A percentile compares a stretch with the other conserved stretches of the same genome.
phyloP scores from a whole-genome alignment of 768 basidiomycete genomes.

The Rhodotorula kratochvilovae region DNA sequence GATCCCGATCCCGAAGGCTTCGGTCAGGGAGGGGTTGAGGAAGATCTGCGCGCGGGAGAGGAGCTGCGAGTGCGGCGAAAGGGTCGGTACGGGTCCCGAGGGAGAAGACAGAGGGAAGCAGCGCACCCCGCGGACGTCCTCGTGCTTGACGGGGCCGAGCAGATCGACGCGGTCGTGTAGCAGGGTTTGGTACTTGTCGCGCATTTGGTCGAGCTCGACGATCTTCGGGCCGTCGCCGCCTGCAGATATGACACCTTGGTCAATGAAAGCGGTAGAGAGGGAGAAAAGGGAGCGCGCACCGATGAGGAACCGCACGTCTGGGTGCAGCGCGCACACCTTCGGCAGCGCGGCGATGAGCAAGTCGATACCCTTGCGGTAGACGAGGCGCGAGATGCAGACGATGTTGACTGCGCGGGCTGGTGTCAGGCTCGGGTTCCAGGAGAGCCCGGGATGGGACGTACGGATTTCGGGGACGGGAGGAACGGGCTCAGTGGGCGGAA shows the following conservation, averaged over 20 bases:
- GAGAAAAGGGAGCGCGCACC: conserved; percentile 52
- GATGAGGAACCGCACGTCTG: conserved; percentile 80
- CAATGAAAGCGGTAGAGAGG: too few relatives aligned
- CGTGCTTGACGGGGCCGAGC: conserved; percentile 71
- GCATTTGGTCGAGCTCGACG: conserved; percentile 89
- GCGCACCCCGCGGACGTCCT: conserved; percentile 74
- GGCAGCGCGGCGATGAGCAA: conserved; percentile 88
- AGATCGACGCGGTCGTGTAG: conserved; percentile 89
- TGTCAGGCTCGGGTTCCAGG: not conserved
- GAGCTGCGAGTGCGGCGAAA: conserved; percentile 55
- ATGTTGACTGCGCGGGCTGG: conserved; percentile 66
- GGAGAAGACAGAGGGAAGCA: not conserved
- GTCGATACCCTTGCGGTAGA: conserved; percentile 94
- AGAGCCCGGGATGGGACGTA: not conserved
- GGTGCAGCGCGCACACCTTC: conserved; percentile 75
- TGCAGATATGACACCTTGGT: conserved; percentile 43
- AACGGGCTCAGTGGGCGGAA: conserved; percentile 63
- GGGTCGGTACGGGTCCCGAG: not conserved
- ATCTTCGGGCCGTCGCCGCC: conserved; percentile 94
- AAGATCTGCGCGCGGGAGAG: conserved; percentile 81
- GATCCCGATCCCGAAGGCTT: conserved; percentile 95
- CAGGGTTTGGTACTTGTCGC: conserved; percentile 67
- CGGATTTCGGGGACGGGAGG: conserved; percentile 50
- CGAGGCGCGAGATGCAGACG: conserved; percentile 80
- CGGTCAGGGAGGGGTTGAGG: conserved; percentile 91